Percentiles rank a stretch among this genome's conserved stretches.
Evolutionary conservation across 352 stramenopile species (phyloP).

Genomic region (Globisporangium spiculum): DNA sequence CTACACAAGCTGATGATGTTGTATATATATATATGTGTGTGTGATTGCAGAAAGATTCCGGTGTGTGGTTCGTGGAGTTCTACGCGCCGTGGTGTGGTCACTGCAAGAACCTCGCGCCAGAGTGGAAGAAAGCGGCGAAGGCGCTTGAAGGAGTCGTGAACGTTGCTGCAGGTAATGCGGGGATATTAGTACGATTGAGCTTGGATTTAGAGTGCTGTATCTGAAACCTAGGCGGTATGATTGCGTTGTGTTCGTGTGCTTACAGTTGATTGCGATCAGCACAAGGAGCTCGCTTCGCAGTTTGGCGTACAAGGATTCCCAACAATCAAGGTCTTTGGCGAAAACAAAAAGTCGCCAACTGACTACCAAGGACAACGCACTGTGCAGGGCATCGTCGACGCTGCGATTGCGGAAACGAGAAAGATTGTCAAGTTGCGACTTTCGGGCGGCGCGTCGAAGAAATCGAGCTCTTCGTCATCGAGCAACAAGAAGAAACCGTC

Average conservation of each 20-base stretch:
- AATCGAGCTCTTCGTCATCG: slow-evolving; percentile 22
- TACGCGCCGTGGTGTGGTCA: slow-evolving; percentile 95
- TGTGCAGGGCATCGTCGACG: slow-evolving; percentile 82
- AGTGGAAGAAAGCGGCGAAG: slow-evolving; percentile 91
- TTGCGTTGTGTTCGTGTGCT: neutral
- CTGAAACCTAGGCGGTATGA: neutral
- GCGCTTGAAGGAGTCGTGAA: slow-evolving; percentile 89
- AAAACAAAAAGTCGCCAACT: slow-evolving; percentile 71
- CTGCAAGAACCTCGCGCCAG: slow-evolving; percentile 91
- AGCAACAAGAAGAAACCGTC: slow-evolving; percentile 46
- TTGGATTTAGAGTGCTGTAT: neutral
- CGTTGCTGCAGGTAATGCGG: slow-evolving; percentile 56
- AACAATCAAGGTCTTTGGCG: slow-evolving; percentile 93
- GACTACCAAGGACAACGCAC: slow-evolving; percentile 83
- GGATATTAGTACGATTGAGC: neutral
- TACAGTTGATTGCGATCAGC: slow-evolving; percentile 71
- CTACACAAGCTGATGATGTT: neutral
- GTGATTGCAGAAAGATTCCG: slow-evolving; percentile 46
- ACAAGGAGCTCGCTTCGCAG: slow-evolving; percentile 80
- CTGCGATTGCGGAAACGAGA: slow-evolving; percentile 63
- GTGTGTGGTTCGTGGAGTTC: slow-evolving; percentile 94
- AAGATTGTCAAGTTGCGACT: slow-evolving; percentile 81
- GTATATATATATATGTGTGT: neutral
- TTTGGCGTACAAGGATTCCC: slow-evolving; percentile 92
- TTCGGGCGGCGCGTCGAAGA: slow-evolving; percentile 53